Percentiles rank a stretch among this genome's conserved stretches.
These are phyloP conservation scores for Hydnomerulius pinastri DNA, from an alignment of 768 basidiomycete species.

Conservation along the genomic window DNA sequence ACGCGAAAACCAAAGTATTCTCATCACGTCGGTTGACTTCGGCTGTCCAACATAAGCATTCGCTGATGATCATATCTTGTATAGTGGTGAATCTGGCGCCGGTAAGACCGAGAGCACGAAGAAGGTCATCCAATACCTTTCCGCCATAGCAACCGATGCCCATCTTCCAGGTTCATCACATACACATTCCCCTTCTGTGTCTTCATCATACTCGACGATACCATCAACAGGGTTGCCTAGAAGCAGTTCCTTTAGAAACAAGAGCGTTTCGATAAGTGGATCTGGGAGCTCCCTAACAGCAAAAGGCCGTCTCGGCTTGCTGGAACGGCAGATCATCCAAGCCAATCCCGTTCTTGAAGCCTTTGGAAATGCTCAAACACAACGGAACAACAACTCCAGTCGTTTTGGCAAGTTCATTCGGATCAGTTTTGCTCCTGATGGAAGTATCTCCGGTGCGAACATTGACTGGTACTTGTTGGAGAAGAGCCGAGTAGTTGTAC, in stretches of 20 bases:
- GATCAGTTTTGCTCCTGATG: slow-evolving; percentile 90
- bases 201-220: slow-evolving; percentile 55
- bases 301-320: slow-evolving; percentile 78
- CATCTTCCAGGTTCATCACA: slow-evolving; percentile 61
- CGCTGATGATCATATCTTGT: slow-evolving; percentile 10
- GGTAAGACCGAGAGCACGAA: slow-evolving; percentile 99
- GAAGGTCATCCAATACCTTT: slow-evolving; percentile 99
- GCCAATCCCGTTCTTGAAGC: slow-evolving; percentile 98
- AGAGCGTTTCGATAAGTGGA: slow-evolving; percentile 49
- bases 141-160: slow-evolving; percentile 89
- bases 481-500: slow-evolving; percentile 91
- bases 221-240: slow-evolving; percentile 71
- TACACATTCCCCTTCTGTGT: slow-evolving; percentile 64
- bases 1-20: slow-evolving; percentile 94
- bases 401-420: slow-evolving; percentile 98
- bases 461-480: slow-evolving; percentile 99
- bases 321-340: slow-evolving; percentile 95
- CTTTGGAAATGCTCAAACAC: slow-evolving; percentile 98
- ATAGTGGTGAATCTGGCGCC: slow-evolving; percentile 95
- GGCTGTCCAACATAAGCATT: slow-evolving; percentile 1
- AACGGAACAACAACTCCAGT: slow-evolving; percentile 98
- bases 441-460: slow-evolving; percentile 95
- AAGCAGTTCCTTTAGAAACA: slow-evolving; percentile 59
- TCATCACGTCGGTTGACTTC: slow-evolving; percentile 80
- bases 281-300: slow-evolving; percentile 50